These are phyloP conservation scores for Colletotrichum destructivum DNA, from an alignment of 2,329 filamentous ascomycete genomes.

Conservation along the genomic window DNA sequence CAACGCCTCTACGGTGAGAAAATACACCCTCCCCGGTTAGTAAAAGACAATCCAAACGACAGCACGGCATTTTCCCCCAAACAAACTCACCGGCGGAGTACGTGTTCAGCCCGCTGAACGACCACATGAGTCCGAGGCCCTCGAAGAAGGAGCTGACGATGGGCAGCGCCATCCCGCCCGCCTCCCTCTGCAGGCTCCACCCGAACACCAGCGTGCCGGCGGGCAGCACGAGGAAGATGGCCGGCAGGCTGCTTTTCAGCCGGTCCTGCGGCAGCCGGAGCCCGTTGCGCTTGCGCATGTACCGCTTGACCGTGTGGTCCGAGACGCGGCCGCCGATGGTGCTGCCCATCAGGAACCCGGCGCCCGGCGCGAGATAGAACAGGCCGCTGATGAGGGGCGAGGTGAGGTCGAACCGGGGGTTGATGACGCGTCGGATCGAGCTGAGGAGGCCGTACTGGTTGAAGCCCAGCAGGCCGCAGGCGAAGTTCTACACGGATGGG, in stretches of 20 bases:
- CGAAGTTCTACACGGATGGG: constrained; percentile 25
- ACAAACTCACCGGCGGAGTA: constrained; percentile 54
- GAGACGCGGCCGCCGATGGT: constrained; percentile 80
- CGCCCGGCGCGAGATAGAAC: constrained; percentile 80
- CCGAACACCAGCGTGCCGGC: constrained; percentile 79
- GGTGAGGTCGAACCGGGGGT: constrained; percentile 77
- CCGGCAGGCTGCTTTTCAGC: constrained; percentile 71
- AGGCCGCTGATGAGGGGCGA: constrained; percentile 76
- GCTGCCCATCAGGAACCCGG: constrained; percentile 76
- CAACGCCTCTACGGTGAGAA: constrained; percentile 33
- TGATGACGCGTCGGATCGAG: constrained; percentile 79
- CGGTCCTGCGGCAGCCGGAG: constrained; percentile 80
- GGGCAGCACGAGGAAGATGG: constrained; percentile 73
- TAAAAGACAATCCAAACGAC: too few species aligned
- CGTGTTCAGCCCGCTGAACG: constrained; percentile 57
- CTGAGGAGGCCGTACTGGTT: constrained; percentile 80
- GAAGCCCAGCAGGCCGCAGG: constrained; percentile 68
- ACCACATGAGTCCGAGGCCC: constrained; percentile 54
- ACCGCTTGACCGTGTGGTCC: constrained; percentile 74
- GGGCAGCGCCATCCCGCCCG: constrained; percentile 52
- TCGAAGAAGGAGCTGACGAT: constrained; percentile 52
- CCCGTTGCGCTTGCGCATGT: constrained; percentile 65
- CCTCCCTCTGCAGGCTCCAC: constrained; percentile 61
- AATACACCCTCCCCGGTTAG: too few species aligned
- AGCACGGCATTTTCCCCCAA: neutral